These are phyloP conservation scores for Apiospora hydei DNA, from an alignment of 2,329 filamentous ascomycete genomes.

Conservation along the genomic window DNA sequence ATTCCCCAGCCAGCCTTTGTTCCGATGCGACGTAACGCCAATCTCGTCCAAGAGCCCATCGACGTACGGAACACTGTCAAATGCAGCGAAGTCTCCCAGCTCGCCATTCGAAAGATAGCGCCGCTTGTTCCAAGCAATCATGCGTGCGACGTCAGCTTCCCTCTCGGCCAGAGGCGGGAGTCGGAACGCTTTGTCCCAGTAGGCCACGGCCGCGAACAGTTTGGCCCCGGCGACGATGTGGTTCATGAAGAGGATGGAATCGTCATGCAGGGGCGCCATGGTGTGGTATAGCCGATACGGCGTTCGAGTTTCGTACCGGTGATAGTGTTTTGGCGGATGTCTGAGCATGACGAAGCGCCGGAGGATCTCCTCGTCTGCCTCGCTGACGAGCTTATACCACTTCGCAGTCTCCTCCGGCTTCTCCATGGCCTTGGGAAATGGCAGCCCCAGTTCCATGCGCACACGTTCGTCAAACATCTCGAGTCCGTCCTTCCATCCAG, in stretches of 20 bases:
- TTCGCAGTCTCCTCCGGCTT: slow-evolving; percentile 30
- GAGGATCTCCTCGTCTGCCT: slow-evolving; percentile 35
- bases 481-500: background rate
- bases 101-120: slow-evolving; percentile 39
- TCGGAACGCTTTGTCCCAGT: slow-evolving; percentile 35
- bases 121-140: slow-evolving; percentile 37
- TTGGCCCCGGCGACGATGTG: slow-evolving; percentile 35
- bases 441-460: slow-evolving; percentile 34
- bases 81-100: slow-evolving; percentile 36
- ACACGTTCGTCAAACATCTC: slow-evolving; percentile 18
- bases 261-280: slow-evolving; percentile 37
- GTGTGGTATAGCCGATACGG: slow-evolving; percentile 37
- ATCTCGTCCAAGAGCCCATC: slow-evolving; percentile 39
- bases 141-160: slow-evolving; percentile 35
- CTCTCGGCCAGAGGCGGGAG: slow-evolving; percentile 32
- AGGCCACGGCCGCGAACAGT: slow-evolving; percentile 36
- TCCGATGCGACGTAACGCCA: slow-evolving; percentile 36
- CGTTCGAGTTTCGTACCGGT: slow-evolving; percentile 32
- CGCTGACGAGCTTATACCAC: slow-evolving; percentile 35
- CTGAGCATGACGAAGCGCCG: slow-evolving; percentile 36
- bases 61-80: slow-evolving; percentile 38
- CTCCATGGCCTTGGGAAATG: slow-evolving; percentile 33
- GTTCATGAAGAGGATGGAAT: slow-evolving; percentile 38
- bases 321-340: slow-evolving; percentile 36
- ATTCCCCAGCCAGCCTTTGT: slow-evolving; percentile 38